phyloP scores from a whole-genome alignment of 2,329 filamentous ascomycete genomes.

The Monilinia polystroma region DNA sequence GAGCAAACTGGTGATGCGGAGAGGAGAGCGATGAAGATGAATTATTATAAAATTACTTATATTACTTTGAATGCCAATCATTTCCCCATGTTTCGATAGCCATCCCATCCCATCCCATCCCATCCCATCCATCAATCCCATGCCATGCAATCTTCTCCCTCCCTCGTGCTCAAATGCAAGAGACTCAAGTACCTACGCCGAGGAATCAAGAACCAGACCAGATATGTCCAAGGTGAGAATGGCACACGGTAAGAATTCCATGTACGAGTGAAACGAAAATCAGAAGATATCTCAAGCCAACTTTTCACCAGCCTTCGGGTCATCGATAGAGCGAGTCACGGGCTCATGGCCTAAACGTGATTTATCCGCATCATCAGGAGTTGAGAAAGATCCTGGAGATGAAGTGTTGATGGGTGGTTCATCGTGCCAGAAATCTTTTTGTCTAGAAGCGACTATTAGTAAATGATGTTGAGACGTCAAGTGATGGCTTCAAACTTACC shows the following conservation, averaged over 20 bases:
- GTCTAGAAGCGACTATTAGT: slow-evolving; percentile 46
- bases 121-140: too few relatives aligned
- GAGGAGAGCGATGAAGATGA: too few relatives aligned
- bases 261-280: background rate
- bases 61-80: too few relatives aligned
- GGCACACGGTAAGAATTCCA: background rate
- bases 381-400: background rate
- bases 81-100: too few relatives aligned
- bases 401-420: slow-evolving; percentile 17
- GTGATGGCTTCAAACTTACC: background rate
- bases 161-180: background rate
- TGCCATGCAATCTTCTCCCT: too few relatives aligned
- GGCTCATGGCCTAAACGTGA: background rate
- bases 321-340: slow-evolving; percentile 3
- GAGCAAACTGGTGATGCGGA: too few relatives aligned
- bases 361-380: slow-evolving; percentile 9
- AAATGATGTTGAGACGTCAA: background rate
- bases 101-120: too few relatives aligned
- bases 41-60: too few relatives aligned
- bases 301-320: background rate
- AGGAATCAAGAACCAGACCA: background rate
- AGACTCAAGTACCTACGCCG: background rate
- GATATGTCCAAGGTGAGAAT: background rate
- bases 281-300: background rate
- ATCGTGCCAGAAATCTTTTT: slow-evolving; percentile 34